These are phyloP conservation scores for Malassezia sp. DNA, from an alignment of 1,284 basidiomycete species.

Conservation along the genomic window DNA sequence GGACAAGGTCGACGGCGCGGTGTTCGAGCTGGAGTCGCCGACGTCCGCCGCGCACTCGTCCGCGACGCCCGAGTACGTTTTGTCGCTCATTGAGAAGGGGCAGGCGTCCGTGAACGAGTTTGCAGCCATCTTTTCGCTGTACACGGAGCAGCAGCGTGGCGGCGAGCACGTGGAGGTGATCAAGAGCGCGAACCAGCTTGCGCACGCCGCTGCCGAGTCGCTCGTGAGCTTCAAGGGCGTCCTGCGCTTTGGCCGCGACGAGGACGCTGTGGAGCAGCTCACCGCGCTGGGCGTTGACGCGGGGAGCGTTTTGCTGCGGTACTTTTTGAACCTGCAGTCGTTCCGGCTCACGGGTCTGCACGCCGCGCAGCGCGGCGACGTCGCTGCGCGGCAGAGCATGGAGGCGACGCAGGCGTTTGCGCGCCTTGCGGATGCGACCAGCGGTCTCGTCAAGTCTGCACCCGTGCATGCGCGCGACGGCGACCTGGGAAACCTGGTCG, in stretches of 20 bases:
- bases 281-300: slow-evolving; percentile 70
- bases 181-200: slow-evolving; percentile 90
- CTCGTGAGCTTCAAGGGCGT: slow-evolving; percentile 88
- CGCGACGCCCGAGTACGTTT: slow-evolving; percentile 91
- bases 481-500: slow-evolving; percentile 90
- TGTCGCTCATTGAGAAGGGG: slow-evolving; percentile 97
- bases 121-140: slow-evolving; percentile 82
- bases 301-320: slow-evolving; percentile 75
- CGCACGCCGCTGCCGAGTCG: slow-evolving; percentile 82
- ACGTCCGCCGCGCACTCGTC: slow-evolving; percentile 84
- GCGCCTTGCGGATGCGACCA: slow-evolving; percentile 76
- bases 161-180: slow-evolving; percentile 96
- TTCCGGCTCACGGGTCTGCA: slow-evolving; percentile 60
- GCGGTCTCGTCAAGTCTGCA: slow-evolving; percentile 65
- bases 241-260: slow-evolving; percentile 76
- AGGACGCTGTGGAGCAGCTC: slow-evolving; percentile 83
- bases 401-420: slow-evolving; percentile 69
- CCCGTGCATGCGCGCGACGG: slow-evolving; percentile 79
- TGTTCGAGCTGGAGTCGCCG: slow-evolving; percentile 93
- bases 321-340: slow-evolving; percentile 91
- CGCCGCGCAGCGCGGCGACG: slow-evolving; percentile 65
- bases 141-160: slow-evolving; percentile 73
- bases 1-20: slow-evolving; percentile 89
- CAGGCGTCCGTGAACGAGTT: slow-evolving; percentile 89
- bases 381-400: slow-evolving; percentile 78